phyloP scores from a whole-genome alignment of 768 basidiomycete genomes.

The Goffeauzyma gilvescens region DNA sequence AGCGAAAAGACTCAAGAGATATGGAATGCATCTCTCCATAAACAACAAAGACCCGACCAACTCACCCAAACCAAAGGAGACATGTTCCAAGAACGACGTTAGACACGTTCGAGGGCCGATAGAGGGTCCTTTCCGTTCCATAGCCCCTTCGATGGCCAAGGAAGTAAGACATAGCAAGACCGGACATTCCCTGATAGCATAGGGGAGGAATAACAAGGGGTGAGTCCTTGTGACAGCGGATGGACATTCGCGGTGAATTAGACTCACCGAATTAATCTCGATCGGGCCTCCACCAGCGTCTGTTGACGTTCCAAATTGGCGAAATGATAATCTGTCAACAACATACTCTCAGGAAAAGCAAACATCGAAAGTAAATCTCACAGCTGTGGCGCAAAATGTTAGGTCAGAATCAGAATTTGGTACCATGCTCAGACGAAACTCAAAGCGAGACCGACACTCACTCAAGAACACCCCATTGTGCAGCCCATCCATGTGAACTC shows the following conservation, averaged over 20 bases:
- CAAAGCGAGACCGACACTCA: conserved; percentile 9
- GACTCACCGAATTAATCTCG: no score
- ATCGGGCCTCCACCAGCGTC: conserved; percentile 94
- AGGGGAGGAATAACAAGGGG: no score
- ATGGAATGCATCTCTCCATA: no score
- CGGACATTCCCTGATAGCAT: no score
- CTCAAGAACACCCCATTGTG: conserved; percentile 46
- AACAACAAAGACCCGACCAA: no score
- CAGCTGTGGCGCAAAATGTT: neutral
- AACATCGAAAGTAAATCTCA: no score
- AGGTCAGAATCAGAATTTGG: neutral
- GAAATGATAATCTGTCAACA: no score
- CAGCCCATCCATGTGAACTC: conserved; percentile 63
- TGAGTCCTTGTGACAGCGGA: no score
- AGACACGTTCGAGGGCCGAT: conserved; percentile 79
- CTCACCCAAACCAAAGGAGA: conserved; percentile 62
- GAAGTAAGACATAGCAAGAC: conserved; percentile 36
- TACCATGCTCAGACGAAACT: no score
- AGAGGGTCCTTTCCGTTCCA: conserved; percentile 72
- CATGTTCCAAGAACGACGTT: conserved; percentile 86
- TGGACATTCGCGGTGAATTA: no score
- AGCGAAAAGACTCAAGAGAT: no score
- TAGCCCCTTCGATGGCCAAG: conserved; percentile 82
- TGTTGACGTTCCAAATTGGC: no score
- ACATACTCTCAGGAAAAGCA: conserved; percentile 42